Base-by-base conservation (phyloP, 177 flowering plant genomes). In the Tripterygium wilfordii region DNA sequence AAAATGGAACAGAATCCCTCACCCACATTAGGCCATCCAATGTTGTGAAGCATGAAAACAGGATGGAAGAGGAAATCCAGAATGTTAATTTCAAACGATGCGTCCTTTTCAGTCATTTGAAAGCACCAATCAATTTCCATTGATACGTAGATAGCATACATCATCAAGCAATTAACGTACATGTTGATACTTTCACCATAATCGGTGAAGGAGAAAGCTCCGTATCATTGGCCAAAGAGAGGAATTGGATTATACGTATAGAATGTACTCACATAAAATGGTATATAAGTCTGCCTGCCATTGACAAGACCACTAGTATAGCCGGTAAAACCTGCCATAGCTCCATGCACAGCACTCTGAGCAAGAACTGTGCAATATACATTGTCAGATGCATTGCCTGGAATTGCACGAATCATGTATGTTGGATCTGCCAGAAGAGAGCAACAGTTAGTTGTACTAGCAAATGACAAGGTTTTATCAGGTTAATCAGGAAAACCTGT, bases 321-420 rank as follows among this genome's bases (percentile, higher is more conserved):
- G 42, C 98, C 98, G 0, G 96, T 88, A 62, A 85, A 91, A 23
- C 98, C 98, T 2, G 98, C 95, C 96, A 91, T 91, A 22, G 92
- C 87, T 48, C 98, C 98, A 61, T 91, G 98, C 48, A 91, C 73
- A 2, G 82, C 95, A 65, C 96, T 87, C 54, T 91, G 98, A 56
- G 98, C 98, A 45, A 91, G 92, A 56, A 91, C 87, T 4, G 98
- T 91, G 75, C 96, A 88, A 60, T 85, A 91, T 5, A 91, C 92
- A 61, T 88, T 91, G 65, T 91, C 98, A 9, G 98, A 77, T 45
- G 96, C 98, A 65, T 77, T 87, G 57, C 96, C 68, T 12, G 95
- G 96, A 66, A 91, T 37, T 28, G 98, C 96, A 33, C 96, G 80
- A 26, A 90, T 87, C 98, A 90, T 90, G 59, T 90, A 90, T 0